These are phyloP conservation scores for Brassica incana DNA, from an alignment of 345 rosid genomes.

Conservation along the genomic window DNA sequence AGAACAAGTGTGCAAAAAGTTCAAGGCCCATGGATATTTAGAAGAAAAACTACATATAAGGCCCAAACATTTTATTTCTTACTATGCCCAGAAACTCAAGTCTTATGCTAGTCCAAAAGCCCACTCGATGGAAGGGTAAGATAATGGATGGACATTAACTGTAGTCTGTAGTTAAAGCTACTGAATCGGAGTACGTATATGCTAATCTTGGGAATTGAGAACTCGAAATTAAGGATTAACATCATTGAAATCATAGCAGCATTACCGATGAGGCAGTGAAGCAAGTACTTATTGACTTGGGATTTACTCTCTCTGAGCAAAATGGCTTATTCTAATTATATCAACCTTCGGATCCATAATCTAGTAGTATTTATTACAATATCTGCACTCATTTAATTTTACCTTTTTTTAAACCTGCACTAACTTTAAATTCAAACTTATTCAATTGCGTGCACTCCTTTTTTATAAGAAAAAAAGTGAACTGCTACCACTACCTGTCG, in stretches of 20 bases:
- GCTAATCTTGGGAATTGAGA: constrained; percentile 30
- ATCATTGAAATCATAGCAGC: constrained; percentile 27
- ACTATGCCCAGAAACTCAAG: background rate
- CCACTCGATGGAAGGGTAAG: background rate
- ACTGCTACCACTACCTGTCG: constrained; percentile 41
- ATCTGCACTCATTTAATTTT: constrained; percentile 3
- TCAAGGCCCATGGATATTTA: background rate
- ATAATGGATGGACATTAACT: background rate
- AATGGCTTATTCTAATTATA: constrained; percentile 8
- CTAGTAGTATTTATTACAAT: constrained; percentile 9
- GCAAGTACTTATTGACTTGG: constrained; percentile 32
- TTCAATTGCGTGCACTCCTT: constrained; percentile 14
- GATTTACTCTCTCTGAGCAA: constrained; percentile 38
- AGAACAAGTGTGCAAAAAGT: background rate
- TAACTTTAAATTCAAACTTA: constrained; percentile 18
- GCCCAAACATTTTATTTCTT: background rate
- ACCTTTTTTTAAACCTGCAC: constrained; percentile 11
- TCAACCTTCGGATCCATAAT: constrained; percentile 16
- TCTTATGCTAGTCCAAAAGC: background rate
- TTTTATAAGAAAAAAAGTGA: background rate
- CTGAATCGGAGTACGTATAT: background rate
- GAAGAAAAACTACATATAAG: background rate
- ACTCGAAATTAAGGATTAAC: constrained; percentile 28
- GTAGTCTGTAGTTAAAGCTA: background rate
- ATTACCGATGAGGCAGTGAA: constrained; percentile 22